These are phyloP conservation scores for Gastrolobium bilobum DNA, from an alignment of 306 rosid genomes.

Conservation along the genomic window DNA sequence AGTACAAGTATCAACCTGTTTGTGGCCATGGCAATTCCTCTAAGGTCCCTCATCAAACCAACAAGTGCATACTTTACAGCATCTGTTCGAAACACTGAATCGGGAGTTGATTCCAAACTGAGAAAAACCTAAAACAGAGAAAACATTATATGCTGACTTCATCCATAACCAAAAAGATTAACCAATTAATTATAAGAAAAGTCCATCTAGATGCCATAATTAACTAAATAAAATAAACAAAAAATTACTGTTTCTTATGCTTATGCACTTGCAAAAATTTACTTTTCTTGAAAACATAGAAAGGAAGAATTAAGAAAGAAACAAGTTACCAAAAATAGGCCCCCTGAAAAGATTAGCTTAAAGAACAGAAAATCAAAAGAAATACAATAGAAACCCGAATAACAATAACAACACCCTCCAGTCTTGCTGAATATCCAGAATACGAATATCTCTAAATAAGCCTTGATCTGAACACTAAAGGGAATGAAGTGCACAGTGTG, in stretches of 20 bases:
- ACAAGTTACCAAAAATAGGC: background rate
- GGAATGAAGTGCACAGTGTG: too few relatives aligned
- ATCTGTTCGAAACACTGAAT: constrained; percentile 90
- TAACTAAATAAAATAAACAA: constrained; percentile 2
- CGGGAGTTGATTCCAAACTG: constrained; percentile 94
- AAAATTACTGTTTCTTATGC: constrained; percentile 14
- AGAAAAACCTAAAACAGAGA: constrained; percentile 71
- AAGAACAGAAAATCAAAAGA: constrained; percentile 40
- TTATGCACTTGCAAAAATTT: background rate
- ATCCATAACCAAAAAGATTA: constrained; percentile 9
- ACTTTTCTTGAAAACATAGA: background rate
- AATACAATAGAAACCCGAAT: constrained; percentile 30
- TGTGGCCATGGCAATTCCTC: constrained; percentile 99
- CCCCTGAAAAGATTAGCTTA: constrained; percentile 5
- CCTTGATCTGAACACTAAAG: background rate
- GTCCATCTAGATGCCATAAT: constrained; percentile 23
- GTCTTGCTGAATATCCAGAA: background rate
- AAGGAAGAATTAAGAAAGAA: constrained; percentile 4
- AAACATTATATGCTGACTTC: constrained; percentile 25
- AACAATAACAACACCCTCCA: background rate
- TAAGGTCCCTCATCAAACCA: constrained; percentile 97
- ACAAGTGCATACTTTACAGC: constrained; percentile 82
- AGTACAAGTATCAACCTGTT: constrained; percentile 66
- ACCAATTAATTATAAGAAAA: constrained; percentile 33
- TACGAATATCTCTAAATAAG: background rate